A percentile compares a stretch with the other conserved stretches of the same genome.
Conservation (phyloP, 2,329 filamentous ascomycete genomes). For the Penicillium sp. region DNA sequence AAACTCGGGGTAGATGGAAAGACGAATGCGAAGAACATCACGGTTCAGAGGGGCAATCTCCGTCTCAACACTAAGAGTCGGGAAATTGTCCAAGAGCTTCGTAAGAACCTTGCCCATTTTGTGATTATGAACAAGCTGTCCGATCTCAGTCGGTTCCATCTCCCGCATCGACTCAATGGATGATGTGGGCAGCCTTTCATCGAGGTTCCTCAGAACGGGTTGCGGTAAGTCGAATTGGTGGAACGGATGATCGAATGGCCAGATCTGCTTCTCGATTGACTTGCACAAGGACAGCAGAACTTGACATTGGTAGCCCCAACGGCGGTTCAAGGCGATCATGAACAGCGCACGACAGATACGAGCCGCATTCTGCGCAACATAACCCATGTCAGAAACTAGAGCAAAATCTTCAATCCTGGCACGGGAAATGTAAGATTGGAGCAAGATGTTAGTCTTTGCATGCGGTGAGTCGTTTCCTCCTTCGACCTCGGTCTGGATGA, state of each 20-base stretch:
- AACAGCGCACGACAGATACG: constrained; percentile 94
- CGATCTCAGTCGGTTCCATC: constrained; percentile 92
- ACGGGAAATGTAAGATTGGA: constrained; percentile 92
- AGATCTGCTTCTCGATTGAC: constrained; percentile 94
- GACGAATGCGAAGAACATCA: constrained; percentile 88
- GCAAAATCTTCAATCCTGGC: constrained; percentile 92
- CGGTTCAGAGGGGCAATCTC: constrained; percentile 96
- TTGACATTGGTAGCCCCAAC: constrained; percentile 94
- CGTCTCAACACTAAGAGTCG: constrained; percentile 85
- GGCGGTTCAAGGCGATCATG: constrained; percentile 93
- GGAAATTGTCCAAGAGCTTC: constrained; percentile 86
- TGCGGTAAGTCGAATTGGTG: constrained; percentile 92
- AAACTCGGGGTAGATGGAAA: constrained; percentile 88
- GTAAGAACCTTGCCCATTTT: constrained; percentile 82
- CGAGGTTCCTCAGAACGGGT: constrained; percentile 81
- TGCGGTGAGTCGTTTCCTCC: constrained; percentile 72
- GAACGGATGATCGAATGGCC: constrained; percentile 93
- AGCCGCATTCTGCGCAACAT: constrained; percentile 93
- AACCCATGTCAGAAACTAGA: constrained; percentile 86
- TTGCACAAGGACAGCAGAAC: constrained; percentile 92
- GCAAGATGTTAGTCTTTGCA: constrained; percentile 91
- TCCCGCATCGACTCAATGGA: constrained; percentile 86
- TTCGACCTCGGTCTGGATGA: constrained; percentile 78
- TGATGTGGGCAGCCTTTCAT: constrained; percentile 74
- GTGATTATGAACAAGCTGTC: constrained; percentile 86